These are phyloP conservation scores for Pseudogymnoascus sp. DNA, from an alignment of 2,329 filamentous ascomycete species.

Conservation along the genomic window DNA sequence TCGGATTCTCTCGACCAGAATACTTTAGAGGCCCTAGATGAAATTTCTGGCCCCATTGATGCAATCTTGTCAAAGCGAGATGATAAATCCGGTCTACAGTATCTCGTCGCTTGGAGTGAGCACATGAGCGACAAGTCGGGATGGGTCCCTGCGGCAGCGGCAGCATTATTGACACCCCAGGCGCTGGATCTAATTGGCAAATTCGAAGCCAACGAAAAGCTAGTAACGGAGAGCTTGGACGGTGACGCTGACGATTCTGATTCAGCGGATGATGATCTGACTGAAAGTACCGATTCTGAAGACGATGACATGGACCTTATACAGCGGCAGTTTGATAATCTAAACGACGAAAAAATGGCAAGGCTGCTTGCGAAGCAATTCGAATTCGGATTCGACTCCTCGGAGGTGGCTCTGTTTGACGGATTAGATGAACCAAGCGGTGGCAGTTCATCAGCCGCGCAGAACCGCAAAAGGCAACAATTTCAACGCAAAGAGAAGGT, in stretches of 20 bases:
- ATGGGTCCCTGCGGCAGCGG: conserved; percentile 35
- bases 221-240: conserved; percentile 22
- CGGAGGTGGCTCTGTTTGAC: conserved; percentile 51
- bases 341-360: conserved; percentile 56
- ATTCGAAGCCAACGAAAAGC: conserved; percentile 28
- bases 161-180: conserved; percentile 26
- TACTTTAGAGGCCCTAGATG: conserved; percentile 38
- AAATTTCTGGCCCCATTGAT: conserved; percentile 27
- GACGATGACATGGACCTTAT: conserved; percentile 32
- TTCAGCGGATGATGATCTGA: conserved; percentile 25
- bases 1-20: conserved; percentile 20
- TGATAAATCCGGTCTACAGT: conserved; percentile 38
- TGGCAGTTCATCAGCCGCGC: background rate
- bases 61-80: conserved; percentile 38
- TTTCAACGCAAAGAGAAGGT: conserved; percentile 16
- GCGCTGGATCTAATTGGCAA: conserved; percentile 25
- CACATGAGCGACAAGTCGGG: conserved; percentile 38
- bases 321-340: conserved; percentile 33
- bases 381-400: conserved; percentile 52
- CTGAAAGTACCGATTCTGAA: conserved; percentile 32
- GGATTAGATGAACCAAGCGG: conserved; percentile 29
- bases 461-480: background rate
- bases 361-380: conserved; percentile 52
- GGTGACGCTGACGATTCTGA: conserved; percentile 18
- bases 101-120: conserved; percentile 41